phyloP scores from a whole-genome alignment of 306 rosid genomes.

The Rosa chinensis region DNA sequence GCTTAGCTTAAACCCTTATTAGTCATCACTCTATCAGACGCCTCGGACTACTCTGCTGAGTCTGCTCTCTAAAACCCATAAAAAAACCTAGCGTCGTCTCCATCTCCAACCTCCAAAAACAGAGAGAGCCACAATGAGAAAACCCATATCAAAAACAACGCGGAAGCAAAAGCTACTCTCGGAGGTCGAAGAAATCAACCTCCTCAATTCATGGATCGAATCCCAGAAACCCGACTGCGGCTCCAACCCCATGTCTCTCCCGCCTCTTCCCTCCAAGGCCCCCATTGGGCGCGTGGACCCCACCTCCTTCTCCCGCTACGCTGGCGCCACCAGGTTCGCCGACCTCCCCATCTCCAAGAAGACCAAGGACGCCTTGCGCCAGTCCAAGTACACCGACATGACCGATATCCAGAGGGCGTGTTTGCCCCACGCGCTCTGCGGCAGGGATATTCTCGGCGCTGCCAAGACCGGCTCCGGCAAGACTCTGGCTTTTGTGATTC shows the following conservation, averaged over 20 bases:
- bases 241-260: constrained; percentile 60
- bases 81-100: neutral
- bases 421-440: constrained; percentile 81
- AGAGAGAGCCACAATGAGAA: constrained; percentile 41
- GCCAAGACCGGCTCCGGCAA: constrained; percentile 95
- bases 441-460: constrained; percentile 87
- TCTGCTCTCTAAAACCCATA: neutral
- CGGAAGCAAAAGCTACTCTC: constrained; percentile 43
- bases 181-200: constrained; percentile 47
- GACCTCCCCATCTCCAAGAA: constrained; percentile 68
- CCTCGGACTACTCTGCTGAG: neutral
- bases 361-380: constrained; percentile 56
- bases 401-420: constrained; percentile 86
- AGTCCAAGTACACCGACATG: constrained; percentile 49
- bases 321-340: constrained; percentile 53
- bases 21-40: too few relatives aligned
- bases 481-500: constrained; percentile 83
- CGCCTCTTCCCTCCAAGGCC: constrained; percentile 40
- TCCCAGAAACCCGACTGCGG: constrained; percentile 60
- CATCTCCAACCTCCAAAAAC: neutral
- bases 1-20: constrained; percentile 1
- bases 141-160: constrained; percentile 46
- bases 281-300: constrained; percentile 44
- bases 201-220: constrained; percentile 63
- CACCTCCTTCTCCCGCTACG: constrained; percentile 54